These are phyloP conservation scores for Xylona heveae DNA, from an alignment of 495 filamentous ascomycete genomes.

Conservation along the genomic window DNA sequence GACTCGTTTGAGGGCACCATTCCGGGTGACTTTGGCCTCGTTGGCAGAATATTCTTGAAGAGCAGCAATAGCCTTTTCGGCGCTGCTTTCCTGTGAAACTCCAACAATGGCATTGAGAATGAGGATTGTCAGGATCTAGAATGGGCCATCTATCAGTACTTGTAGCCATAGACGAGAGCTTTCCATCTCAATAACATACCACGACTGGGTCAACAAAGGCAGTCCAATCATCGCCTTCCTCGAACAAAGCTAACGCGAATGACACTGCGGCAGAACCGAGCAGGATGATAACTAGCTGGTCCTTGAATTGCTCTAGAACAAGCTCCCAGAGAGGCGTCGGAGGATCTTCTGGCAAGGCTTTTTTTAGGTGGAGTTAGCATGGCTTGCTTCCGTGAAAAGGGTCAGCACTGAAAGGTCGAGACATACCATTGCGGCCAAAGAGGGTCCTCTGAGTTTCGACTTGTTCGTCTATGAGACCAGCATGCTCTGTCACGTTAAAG, in stretches of 20 bases:
- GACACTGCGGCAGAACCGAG: slow-evolving; percentile 86
- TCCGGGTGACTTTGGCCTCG: slow-evolving; percentile 77
- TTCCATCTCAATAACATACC: slow-evolving; percentile 26
- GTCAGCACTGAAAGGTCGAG: slow-evolving; percentile 2
- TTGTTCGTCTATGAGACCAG: slow-evolving; percentile 50
- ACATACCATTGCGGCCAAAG: slow-evolving; percentile 72
- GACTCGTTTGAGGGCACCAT: slow-evolving; percentile 52
- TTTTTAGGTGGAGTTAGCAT: slow-evolving; percentile 9
- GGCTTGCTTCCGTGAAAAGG: slow-evolving; percentile 5
- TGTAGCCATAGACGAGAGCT: not conserved
- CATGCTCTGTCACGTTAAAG: slow-evolving; percentile 43
- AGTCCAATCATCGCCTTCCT: slow-evolving; percentile 81
- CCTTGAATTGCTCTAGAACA: slow-evolving; percentile 96
- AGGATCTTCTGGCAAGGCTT: slow-evolving; percentile 87
- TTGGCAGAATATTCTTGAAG: slow-evolving; percentile 98
- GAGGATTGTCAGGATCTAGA: slow-evolving; percentile 85
- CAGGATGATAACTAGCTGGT: slow-evolving; percentile 92
- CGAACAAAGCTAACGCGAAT: slow-evolving; percentile 83
- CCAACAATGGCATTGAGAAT: slow-evolving; percentile 94
- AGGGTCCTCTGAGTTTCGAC: slow-evolving; percentile 38
- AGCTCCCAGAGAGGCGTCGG: slow-evolving; percentile 95
- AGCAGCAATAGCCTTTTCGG: slow-evolving; percentile 95
- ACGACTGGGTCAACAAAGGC: slow-evolving; percentile 97
- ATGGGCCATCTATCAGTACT: slow-evolving; percentile 3
- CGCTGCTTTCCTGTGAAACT: slow-evolving; percentile 95